phyloP scores from a whole-genome alignment of 306 rosid genomes.

The Acacia acuminata region DNA sequence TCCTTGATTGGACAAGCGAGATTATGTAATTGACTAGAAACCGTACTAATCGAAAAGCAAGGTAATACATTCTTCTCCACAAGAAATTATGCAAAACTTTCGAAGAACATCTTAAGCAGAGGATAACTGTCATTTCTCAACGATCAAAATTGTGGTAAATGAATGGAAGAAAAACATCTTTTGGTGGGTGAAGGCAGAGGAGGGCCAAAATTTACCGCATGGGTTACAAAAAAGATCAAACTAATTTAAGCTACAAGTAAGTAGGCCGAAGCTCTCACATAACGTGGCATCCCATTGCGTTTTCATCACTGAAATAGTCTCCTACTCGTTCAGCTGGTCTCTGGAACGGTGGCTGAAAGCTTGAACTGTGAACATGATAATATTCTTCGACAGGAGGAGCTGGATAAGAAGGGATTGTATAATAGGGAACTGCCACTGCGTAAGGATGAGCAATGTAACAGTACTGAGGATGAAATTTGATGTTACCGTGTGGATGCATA shows the following conservation, averaged over 20 bases:
- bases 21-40: background rate
- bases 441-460: constrained; percentile 41
- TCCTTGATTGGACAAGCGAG: background rate
- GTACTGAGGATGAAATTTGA: constrained; percentile 22
- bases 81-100: background rate
- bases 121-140: background rate
- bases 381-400: constrained; percentile 20
- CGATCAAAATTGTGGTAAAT: background rate
- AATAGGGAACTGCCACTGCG: constrained; percentile 29
- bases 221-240: constrained; percentile 11
- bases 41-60: background rate
- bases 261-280: constrained; percentile 35
- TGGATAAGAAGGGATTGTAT: constrained; percentile 29
- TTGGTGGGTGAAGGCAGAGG: background rate
- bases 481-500: background rate
- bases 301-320: constrained; percentile 52
- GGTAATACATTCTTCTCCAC: background rate
- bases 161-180: background rate
- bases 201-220: background rate
- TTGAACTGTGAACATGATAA: constrained; percentile 17
- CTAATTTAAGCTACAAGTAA: background rate
- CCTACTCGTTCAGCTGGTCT: constrained; percentile 37
- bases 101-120: background rate
- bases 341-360: constrained; percentile 6
- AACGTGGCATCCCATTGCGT: constrained; percentile 44